Conservation (phyloP, 1,139 yeast species). For the Meyerozyma sp. region DNA sequence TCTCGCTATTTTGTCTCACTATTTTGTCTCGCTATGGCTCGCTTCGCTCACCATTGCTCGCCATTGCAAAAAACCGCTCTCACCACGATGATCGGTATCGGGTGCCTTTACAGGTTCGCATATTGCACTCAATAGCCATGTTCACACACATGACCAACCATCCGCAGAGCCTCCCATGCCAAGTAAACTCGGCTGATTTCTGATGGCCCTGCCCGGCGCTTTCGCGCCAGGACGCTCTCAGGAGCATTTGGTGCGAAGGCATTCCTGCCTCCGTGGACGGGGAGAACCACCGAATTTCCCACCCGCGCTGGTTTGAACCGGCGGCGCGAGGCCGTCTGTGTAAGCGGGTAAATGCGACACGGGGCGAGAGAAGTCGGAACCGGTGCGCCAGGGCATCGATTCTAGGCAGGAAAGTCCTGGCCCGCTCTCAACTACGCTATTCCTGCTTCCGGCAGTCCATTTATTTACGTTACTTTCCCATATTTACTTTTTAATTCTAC, state of each 20-base stretch:
- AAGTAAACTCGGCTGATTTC: constrained; percentile 36
- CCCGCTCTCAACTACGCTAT: not conserved
- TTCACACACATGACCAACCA: constrained; percentile 51
- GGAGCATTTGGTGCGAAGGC: constrained; percentile 34
- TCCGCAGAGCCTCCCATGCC: constrained; percentile 72
- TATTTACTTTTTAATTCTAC: too few relatives aligned
- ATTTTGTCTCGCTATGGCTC: too few relatives aligned
- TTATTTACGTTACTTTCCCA: not conserved
- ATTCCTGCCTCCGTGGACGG: constrained; percentile 35
- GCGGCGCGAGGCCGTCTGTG: constrained; percentile 28
- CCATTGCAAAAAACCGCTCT: constrained; percentile 26
- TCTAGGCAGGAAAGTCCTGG: constrained; percentile 1
- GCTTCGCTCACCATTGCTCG: too few relatives aligned
- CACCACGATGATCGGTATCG: constrained; percentile 77
- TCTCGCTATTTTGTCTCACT: too few relatives aligned
- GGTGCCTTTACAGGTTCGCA: constrained; percentile 62
- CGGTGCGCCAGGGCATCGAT: constrained; percentile 20
- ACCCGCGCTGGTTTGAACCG: constrained; percentile 41
- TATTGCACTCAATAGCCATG: constrained; percentile 72
- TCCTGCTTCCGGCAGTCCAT: not conserved
- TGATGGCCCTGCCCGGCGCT: constrained; percentile 75
- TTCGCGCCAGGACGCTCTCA: constrained; percentile 69
- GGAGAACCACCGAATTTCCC: constrained; percentile 83
- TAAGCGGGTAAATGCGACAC: constrained; percentile 67
- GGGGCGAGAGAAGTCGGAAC: constrained; percentile 41